These are phyloP conservation scores for Saturnispora mendoncae DNA, from an alignment of 805 yeast genomes.

Conservation along the genomic window DNA sequence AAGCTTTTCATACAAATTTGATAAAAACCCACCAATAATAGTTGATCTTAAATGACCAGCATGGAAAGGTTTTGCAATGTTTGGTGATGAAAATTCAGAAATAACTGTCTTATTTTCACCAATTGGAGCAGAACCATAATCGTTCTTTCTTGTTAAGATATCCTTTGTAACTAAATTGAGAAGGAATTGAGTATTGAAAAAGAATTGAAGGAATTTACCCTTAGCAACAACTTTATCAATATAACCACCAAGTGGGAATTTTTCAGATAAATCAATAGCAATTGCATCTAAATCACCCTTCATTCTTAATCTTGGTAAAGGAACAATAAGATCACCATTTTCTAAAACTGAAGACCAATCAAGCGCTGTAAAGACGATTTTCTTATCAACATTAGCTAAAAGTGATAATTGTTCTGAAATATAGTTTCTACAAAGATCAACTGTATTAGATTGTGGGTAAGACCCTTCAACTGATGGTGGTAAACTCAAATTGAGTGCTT, in stretches of 20 bases:
- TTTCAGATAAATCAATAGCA: slow-evolving; percentile 69
- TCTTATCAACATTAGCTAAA: slow-evolving; percentile 62
- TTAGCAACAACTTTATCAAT: slow-evolving; percentile 66
- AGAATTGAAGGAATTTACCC: slow-evolving; percentile 90
- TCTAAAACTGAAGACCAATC: slow-evolving; percentile 83
- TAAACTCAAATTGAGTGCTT: slow-evolving; percentile 20
- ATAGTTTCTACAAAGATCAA: slow-evolving; percentile 84
- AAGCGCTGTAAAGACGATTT: slow-evolving; percentile 69
- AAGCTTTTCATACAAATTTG: slow-evolving; percentile 79
- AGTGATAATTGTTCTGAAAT: slow-evolving; percentile 69
- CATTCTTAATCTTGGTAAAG: slow-evolving; percentile 83
- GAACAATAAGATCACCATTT: slow-evolving; percentile 87
- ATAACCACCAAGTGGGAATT: slow-evolving; percentile 65
- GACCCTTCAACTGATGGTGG: slow-evolving; percentile 51
- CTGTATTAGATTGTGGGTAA: slow-evolving; percentile 68
- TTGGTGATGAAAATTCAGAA: slow-evolving; percentile 94
- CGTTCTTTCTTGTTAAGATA: slow-evolving; percentile 46
- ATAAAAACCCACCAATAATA: slow-evolving; percentile 90
- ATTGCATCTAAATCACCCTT: slow-evolving; percentile 74
- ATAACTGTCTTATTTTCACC: slow-evolving; percentile 65
- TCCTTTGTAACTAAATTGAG: slow-evolving; percentile 63
- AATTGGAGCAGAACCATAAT: slow-evolving; percentile 67
- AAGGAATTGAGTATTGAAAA: slow-evolving; percentile 59
- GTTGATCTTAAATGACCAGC: slow-evolving; percentile 98
- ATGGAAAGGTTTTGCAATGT: slow-evolving; percentile 98